Evolutionary conservation across 2,329 filamentous ascomycete genomes (phyloP).

Genomic region (Talaromyces sp.): DNA sequence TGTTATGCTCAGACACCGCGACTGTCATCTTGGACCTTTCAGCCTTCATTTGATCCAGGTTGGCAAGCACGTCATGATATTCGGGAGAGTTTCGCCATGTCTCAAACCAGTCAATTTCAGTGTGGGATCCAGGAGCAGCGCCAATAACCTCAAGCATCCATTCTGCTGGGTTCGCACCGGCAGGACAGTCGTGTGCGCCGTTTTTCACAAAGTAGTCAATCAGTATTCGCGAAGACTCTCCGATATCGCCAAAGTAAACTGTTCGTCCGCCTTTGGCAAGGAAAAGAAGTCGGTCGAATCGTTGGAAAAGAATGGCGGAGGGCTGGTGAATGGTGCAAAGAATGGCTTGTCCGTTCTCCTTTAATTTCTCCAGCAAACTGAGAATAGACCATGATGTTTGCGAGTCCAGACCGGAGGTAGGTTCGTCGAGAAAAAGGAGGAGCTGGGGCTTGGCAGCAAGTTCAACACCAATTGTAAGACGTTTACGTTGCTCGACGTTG

Average conservation of each 20-base stretch:
- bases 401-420: conserved; percentile 86
- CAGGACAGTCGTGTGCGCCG: conserved; percentile 54
- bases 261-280: conserved; percentile 60
- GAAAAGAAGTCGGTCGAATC: conserved; percentile 63
- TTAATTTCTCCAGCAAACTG: conserved; percentile 80
- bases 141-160: conserved; percentile 61
- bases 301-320: conserved; percentile 90
- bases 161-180: conserved; percentile 67
- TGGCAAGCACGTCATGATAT: conserved; percentile 49
- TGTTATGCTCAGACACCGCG: conserved; percentile 26
- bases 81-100: conserved; percentile 57
- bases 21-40: conserved; percentile 35
- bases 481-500: conserved; percentile 60
- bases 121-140: conserved; percentile 58
- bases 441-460: conserved; percentile 85
- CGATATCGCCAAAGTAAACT: conserved; percentile 65
- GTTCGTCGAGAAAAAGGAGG: conserved; percentile 88
- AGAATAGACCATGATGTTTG: conserved; percentile 93
- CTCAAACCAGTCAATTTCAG: conserved; percentile 60
- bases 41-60: conserved; percentile 48
- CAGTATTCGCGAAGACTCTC: conserved; percentile 51
- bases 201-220: conserved; percentile 60
- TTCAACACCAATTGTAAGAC: conserved; percentile 93
- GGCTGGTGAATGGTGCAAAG: conserved; percentile 98
- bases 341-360: conserved; percentile 82